Evolutionary conservation across 805 yeast species (phyloP), one percentile per base, ranked within the genome.

Genomic region (Monosporozyma servazzii): DNA sequence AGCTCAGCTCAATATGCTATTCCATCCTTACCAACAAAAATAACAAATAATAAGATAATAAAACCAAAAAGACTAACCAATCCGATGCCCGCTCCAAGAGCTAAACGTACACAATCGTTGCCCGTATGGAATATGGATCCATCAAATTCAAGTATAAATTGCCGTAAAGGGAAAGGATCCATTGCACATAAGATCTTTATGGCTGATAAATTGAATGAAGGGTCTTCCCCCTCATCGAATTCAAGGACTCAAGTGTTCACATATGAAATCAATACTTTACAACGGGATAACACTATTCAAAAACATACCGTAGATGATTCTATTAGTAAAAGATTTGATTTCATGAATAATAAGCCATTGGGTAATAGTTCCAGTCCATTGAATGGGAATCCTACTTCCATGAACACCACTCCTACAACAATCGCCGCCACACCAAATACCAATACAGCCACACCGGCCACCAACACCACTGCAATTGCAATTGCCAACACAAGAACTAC

Each of bases 1-100:
- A 45, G 11, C 37, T 20, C 52, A 15, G 11, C 21, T 6, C 42
- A 36, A 27, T 48, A 48, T 31, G 47, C 43, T 15, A 27, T 42
- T 11, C 51, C 51, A 11, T 36, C 49, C 18, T 20, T 37, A 40
- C 37, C 39, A 11, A 21, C 27, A n/a, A 31, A 46, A 33, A 10
- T 3, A 15, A 33, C 15, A 13, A 36, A 18, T n/a, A 29, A 40
- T 9, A 48, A 41, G 31, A 48, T 48, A n/a, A 44, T 15, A 9
- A 53, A 47, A 27, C 40, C 45, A 27, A 54, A 52, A 48, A 63
- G 75, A 48, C 66, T 60, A 49, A 72, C 71, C n/a, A 73, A 73
- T 55, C 70, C 71, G 42, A 67, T 62, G 37, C 75, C 76, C 3
- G 76, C 76, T n/a, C 77, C 75, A 50, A 73, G 69, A 56, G 78